Evolutionary conservation across 306 rosid species (phyloP).

Genomic region (Casuarina cunninghamiana): DNA sequence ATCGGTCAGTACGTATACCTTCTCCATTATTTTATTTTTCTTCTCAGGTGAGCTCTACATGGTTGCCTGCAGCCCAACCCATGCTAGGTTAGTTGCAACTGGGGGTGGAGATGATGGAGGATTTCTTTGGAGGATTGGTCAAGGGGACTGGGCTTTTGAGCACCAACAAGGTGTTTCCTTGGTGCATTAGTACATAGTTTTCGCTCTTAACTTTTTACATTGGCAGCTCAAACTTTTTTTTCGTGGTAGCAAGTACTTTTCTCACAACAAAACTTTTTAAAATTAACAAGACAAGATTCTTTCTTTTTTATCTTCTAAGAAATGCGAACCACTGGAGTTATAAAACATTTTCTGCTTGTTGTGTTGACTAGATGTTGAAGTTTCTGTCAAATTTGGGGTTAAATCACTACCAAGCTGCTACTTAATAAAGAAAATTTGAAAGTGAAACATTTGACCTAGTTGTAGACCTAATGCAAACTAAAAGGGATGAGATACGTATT

Average conservation of each 20-base stretch:
- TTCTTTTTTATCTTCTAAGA: too few species aligned
- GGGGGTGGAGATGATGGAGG: slow-evolving; percentile 91
- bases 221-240: not conserved
- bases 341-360: too few species aligned
- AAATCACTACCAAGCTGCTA: too few species aligned
- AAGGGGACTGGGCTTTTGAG: slow-evolving; percentile 83
- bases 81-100: slow-evolving; percentile 68
- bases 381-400: too few species aligned
- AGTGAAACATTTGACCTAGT: too few species aligned
- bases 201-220: not conserved
- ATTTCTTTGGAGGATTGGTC: slow-evolving; percentile 82
- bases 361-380: too few species aligned
- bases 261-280: too few species aligned
- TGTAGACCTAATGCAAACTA: too few species aligned
- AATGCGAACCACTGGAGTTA: too few species aligned
- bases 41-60: slow-evolving; percentile 71
- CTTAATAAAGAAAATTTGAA: too few species aligned
- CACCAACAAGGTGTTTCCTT: slow-evolving; percentile 50
- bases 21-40: slow-evolving; percentile 2
- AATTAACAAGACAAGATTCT: too few species aligned
- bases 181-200: slow-evolving; percentile 12
- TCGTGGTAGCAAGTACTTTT: not conserved
- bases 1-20: slow-evolving; percentile 21
- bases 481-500: too few species aligned
- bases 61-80: slow-evolving; percentile 79